A percentile compares a stretch with the other conserved stretches of the same genome.
phyloP scores from a whole-genome alignment of 192 early-diverging fungal species.

The Thamnidium elegans region DNA sequence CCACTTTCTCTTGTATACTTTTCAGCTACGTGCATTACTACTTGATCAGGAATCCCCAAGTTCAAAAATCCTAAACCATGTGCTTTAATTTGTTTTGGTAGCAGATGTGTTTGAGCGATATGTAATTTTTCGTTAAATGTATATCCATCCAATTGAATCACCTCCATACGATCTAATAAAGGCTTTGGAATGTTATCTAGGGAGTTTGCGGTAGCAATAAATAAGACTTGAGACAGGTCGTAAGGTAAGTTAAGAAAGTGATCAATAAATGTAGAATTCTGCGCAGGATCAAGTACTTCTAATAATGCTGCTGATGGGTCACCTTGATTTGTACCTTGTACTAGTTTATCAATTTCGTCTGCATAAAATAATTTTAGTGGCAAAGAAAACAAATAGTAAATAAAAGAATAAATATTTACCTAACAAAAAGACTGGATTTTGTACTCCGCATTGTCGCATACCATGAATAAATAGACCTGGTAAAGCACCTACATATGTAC shows the following conservation, averaged over 20 bases:
- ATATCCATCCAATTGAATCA: conserved; percentile 76
- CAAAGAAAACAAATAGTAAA: neutral
- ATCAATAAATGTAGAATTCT: conserved; percentile 77
- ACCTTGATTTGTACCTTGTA: conserved; percentile 56
- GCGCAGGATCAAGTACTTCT: conserved; percentile 87
- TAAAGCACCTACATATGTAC: conserved; percentile 85
- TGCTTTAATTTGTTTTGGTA: conserved; percentile 66
- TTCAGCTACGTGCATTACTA: conserved; percentile 60
- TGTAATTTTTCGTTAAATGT: conserved; percentile 79
- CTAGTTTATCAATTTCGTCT: conserved; percentile 82
- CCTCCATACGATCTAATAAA: conserved; percentile 81
- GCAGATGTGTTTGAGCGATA: conserved; percentile 69
- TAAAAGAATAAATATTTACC: conserved; percentile 44
- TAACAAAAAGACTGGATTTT: conserved; percentile 78
- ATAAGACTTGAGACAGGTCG: conserved; percentile 65
- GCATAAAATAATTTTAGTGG: neutral
- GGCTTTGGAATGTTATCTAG: conserved; percentile 75
- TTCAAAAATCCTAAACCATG: conserved; percentile 56
- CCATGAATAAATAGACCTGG: conserved; percentile 81
- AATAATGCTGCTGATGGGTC: conserved; percentile 80
- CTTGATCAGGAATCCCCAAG: conserved; percentile 53
- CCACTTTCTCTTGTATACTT: conserved; percentile 82
- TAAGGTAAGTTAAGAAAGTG: conserved; percentile 78
- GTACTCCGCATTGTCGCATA: conserved; percentile 60
- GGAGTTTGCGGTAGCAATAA: conserved; percentile 83